Conservation (phyloP, 331 rosid species). For the Spiraea crenata region DNA sequence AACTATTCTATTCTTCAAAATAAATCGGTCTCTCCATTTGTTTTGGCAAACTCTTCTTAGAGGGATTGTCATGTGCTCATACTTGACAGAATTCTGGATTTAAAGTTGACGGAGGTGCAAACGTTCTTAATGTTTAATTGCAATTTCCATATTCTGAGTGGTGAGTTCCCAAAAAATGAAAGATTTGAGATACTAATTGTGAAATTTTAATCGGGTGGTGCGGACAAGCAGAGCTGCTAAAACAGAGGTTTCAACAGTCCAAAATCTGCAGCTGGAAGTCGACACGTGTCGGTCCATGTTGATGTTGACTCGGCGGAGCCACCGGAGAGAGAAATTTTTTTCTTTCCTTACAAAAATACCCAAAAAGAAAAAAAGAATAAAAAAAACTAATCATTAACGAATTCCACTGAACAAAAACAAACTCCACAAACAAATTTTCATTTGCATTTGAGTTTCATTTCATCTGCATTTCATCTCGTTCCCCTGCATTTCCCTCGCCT, state of each 20-base stretch:
- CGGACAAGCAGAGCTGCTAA: neutral
- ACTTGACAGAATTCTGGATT: too few species aligned
- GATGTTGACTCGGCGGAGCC: slow-evolving; percentile 48
- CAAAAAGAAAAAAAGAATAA: neutral
- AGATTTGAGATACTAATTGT: too few species aligned
- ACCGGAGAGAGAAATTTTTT: slow-evolving; percentile 27
- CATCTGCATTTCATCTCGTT: slow-evolving; percentile 29
- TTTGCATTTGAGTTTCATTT: slow-evolving; percentile 35
- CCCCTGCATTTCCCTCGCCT: slow-evolving; percentile 45
- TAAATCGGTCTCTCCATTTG: too few species aligned
- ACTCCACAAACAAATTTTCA: neutral
- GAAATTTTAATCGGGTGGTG: neutral
- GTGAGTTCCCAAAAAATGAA: too few species aligned
- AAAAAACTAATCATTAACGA: neutral
- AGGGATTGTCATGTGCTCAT: too few species aligned
- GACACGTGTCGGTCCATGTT: slow-evolving; percentile 27
- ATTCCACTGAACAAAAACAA: neutral
- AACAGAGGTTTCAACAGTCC: slow-evolving; percentile 15
- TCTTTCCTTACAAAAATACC: slow-evolving; percentile 13
- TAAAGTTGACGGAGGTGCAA: too few species aligned
- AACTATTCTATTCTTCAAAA: too few species aligned
- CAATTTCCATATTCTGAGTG: too few species aligned
- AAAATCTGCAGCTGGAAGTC: slow-evolving; percentile 11
- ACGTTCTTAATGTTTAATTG: too few species aligned
- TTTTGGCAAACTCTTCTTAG: too few species aligned